phyloP scores from a whole-genome alignment of 2,329 filamentous ascomycete species.

The Colletotrichum noveboracense region DNA sequence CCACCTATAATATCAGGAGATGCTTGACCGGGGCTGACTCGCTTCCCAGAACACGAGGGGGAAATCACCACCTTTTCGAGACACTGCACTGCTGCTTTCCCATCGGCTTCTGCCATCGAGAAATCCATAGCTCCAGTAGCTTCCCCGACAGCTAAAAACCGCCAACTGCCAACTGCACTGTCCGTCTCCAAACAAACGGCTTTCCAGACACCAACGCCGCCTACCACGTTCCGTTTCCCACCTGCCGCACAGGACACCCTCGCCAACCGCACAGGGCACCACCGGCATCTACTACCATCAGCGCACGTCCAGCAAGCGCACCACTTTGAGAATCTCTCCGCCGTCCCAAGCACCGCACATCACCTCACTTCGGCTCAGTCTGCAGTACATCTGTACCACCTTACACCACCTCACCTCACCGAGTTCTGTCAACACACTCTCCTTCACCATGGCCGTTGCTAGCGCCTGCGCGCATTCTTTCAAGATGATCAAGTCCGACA shows the following conservation, averaged over 20 bases:
- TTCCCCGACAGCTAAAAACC: neutral
- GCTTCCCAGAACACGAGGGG: neutral
- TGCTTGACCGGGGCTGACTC: neutral
- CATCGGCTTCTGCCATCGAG: neutral
- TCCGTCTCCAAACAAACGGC: neutral
- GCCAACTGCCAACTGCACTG: neutral
- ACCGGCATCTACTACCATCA: neutral
- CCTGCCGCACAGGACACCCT: neutral
- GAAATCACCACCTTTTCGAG: neutral
- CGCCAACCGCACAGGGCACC: conserved; percentile 1
- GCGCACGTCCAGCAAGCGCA: neutral
- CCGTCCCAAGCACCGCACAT: neutral
- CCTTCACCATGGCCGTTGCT: conserved; percentile 56
- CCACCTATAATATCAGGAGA: neutral
- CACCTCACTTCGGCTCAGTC: neutral
- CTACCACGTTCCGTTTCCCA: neutral
- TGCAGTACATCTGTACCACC: neutral
- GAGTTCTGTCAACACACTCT: neutral
- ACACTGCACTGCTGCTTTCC: neutral
- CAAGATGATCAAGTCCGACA: conserved; percentile 71
- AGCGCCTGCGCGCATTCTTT: conserved; percentile 67
- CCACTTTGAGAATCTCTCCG: neutral
- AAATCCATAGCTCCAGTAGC: neutral
- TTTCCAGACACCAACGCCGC: neutral
- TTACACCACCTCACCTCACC: neutral